Evolutionary conservation across 2,329 filamentous ascomycete species (phyloP).

Genomic region (Teratosphaeria nubilosa): DNA sequence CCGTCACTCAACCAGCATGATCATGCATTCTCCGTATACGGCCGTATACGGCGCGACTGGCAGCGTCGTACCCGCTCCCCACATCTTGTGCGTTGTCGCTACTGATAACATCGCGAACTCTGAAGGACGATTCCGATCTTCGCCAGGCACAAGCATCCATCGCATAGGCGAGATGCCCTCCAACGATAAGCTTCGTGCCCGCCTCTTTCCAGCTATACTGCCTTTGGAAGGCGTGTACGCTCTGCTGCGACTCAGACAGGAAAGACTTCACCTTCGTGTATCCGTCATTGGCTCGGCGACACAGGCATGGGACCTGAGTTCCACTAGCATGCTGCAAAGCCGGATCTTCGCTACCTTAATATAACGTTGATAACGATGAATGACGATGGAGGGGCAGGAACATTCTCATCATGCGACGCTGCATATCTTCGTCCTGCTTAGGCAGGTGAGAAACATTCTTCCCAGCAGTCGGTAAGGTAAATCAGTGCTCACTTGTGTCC

Average conservation of each 20-base stretch:
- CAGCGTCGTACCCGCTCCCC: background rate
- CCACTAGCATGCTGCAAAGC: background rate
- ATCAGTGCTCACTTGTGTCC: background rate
- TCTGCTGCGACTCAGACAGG: background rate
- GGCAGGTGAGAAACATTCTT: background rate
- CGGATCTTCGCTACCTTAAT: background rate
- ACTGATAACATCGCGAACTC: no score
- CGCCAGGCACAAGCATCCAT: background rate
- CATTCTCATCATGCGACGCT: background rate
- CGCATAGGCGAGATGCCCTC: background rate
- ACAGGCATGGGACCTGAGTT: background rate
- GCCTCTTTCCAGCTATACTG: background rate
- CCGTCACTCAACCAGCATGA: background rate
- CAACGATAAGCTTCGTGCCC: background rate
- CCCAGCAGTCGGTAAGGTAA: background rate
- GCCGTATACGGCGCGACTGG: background rate
- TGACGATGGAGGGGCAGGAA: background rate
- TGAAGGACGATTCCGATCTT: no score
- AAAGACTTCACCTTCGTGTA: background rate
- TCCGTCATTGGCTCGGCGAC: background rate
- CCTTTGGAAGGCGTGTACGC: background rate
- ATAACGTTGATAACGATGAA: background rate
- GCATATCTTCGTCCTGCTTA: background rate
- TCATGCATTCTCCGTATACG: background rate
- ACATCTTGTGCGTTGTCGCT: background rate